Evolutionary conservation across 2,329 filamentous ascomycete species (phyloP), one percentile per base, ranked within the genome.

Genomic region (Penicillium sclerotiorum): DNA sequence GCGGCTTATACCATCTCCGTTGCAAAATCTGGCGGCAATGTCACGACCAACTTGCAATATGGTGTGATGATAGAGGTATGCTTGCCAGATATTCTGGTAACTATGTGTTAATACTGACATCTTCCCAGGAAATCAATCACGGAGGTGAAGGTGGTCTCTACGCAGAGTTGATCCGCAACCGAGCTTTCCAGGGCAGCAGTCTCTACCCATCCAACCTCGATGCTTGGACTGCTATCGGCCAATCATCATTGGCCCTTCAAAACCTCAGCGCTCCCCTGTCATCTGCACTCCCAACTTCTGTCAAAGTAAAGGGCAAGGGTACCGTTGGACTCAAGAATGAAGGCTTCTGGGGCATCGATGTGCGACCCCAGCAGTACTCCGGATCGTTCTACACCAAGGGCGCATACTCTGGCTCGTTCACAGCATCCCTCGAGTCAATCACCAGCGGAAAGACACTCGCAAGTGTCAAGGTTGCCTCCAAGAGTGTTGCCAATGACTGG

Each of bases 331-430:
- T 81, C 49, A 62, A 72, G 41, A 81, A 81, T 50, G 67, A 73
- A 21, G 78, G 76, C 1, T 79, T 74, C 63, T 80, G 77, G 76
- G 78, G 78, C 4, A 79, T 81, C 39, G 74, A 77, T 47, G 76
- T 80, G 15, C 70, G 64, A 6, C 64, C 68, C 18, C 74, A 79
- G 52, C 72, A 71, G 33, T 81, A 80, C 60, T 75, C 72, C 15
- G 75, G 73, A n/a, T 77, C 74, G 1, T 80, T 81, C 61, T 80
- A 74, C 58, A 75, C 77, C 6, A 67, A 71, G 46, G 69, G 70
- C 2, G 59, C 66, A 5, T 68, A 73, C 36, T 60, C 58, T 17
- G 67, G 64, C 42, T 63, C 60, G 2, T 61, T 73, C 22, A 69
- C 64, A 65, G 70, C 44, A 57, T 76, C 47, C 62, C 70, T 52